Percentiles rank a stretch among this genome's conserved stretches.
These are phyloP conservation scores for Phlebiopsis flavidoalba DNA, from an alignment of 768 basidiomycete species.

Conservation along the genomic window DNA sequence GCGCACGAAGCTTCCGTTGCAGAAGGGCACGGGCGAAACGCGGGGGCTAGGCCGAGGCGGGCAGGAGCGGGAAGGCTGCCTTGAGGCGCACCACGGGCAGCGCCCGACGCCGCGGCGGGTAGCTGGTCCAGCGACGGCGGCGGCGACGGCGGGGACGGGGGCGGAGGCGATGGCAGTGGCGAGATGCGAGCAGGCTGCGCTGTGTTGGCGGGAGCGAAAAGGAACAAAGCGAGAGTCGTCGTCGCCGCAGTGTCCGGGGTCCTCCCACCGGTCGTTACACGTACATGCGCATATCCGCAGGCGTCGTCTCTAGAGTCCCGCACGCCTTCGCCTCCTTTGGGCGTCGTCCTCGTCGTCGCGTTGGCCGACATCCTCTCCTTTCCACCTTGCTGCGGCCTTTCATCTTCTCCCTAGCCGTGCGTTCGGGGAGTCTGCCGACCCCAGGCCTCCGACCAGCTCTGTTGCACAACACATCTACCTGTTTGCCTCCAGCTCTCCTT, in stretches of 20 bases:
- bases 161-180: not conserved
- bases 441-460: not conserved
- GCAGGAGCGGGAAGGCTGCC: not conserved
- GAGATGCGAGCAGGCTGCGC: not conserved
- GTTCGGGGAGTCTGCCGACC: slow-evolving; percentile 6
- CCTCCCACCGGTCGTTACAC: slow-evolving; percentile 10
- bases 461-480: not conserved
- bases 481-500: not conserved
- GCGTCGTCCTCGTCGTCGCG: slow-evolving; percentile 18
- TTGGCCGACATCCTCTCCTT: slow-evolving; percentile 18
- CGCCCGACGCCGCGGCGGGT: not conserved
- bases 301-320: slow-evolving; percentile 2
- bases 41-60: not conserved
- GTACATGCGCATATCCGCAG: slow-evolving; percentile 9
- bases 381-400: slow-evolving; percentile 5
- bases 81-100: not conserved
- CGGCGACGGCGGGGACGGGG: not conserved
- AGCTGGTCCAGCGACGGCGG: not conserved
- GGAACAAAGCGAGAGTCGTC: not conserved
- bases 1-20: no score
- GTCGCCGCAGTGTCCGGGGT: slow-evolving; percentile 11
- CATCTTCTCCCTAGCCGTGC: slow-evolving; percentile 1
- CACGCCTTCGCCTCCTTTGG: slow-evolving; percentile 17
- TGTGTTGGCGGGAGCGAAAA: not conserved
- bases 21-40: no score